phyloP scores from a whole-genome alignment of 805 yeast genomes.

The Pichia pseudocactophila region DNA sequence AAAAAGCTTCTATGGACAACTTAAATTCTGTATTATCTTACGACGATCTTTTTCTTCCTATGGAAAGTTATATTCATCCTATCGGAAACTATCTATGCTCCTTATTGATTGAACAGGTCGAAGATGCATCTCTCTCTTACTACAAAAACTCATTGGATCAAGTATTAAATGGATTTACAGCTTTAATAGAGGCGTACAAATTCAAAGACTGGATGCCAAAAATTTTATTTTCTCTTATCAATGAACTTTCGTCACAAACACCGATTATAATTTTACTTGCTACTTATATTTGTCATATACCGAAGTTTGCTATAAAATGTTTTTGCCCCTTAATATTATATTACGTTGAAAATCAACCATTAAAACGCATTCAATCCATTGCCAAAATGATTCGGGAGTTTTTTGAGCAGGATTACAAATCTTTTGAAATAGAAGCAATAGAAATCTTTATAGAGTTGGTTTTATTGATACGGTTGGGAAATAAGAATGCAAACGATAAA shows the following conservation, averaged over 20 bases:
- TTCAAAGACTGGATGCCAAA: conserved; percentile 27
- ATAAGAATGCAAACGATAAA: conserved; percentile 19
- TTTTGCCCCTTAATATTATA: conserved; percentile 24
- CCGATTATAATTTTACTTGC: conserved; percentile 28
- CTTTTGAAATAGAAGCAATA: conserved; percentile 11
- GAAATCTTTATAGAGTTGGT: conserved; percentile 24
- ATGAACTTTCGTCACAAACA: conserved; percentile 25
- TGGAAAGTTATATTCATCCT: conserved; percentile 23
- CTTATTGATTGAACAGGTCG: conserved; percentile 23
- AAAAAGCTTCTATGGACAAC: conserved; percentile 13
- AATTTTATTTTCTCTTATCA: conserved; percentile 27
- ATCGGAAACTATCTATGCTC: conserved; percentile 30
- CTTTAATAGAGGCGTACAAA: conserved; percentile 8
- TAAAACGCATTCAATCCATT: conserved; percentile 15
- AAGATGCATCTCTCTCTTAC: conserved; percentile 9
- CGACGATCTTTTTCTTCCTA: conserved; percentile 13
- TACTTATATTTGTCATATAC: conserved; percentile 23
- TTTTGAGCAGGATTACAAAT: conserved; percentile 13
- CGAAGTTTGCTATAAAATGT: conserved; percentile 21
- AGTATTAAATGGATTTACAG: conserved; percentile 13
- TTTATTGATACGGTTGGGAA: conserved; percentile 34
- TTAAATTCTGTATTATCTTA: conserved; percentile 21
- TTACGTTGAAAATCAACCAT: conserved; percentile 16
- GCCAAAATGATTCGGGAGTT: conserved; percentile 17
- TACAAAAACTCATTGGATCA: conserved; percentile 10